Evolutionary conservation across 169 alveolate genomes (phyloP).

Genomic region (Plasmodium adleri): DNA sequence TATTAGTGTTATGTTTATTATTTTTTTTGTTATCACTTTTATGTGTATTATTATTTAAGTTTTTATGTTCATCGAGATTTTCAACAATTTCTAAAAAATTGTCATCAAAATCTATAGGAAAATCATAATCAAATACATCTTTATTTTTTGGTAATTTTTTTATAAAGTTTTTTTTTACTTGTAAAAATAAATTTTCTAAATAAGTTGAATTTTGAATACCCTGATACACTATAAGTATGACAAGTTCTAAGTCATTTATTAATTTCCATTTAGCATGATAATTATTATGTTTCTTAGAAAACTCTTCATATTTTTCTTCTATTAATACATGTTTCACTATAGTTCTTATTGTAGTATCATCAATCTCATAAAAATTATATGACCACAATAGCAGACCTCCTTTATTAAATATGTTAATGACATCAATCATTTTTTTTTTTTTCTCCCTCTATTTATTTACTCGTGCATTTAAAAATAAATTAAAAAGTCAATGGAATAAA

Average conservation of each 20-base stretch:
- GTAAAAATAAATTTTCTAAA: conserved; percentile 34
- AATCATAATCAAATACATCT: conserved; percentile 15
- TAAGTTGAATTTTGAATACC: conserved; percentile 67
- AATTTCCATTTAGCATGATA: conserved; percentile 54
- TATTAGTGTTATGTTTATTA: not conserved
- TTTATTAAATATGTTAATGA: conserved; percentile 53
- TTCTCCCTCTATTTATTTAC: not conserved
- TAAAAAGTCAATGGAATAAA: conserved; percentile 3
- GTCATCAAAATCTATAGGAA: conserved; percentile 50
- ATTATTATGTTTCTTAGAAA: conserved; percentile 46
- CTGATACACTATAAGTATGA: conserved; percentile 51
- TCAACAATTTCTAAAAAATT: conserved; percentile 59
- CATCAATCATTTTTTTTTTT: conserved; percentile 65
- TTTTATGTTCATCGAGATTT: conserved; percentile 12
- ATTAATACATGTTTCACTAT: conserved; percentile 44
- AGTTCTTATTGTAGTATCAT: conserved; percentile 40
- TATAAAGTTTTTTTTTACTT: conserved; percentile 51
- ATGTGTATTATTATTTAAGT: not conserved
- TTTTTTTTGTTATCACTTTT: not conserved
- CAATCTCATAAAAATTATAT: conserved; percentile 63
- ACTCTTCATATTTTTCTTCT: conserved; percentile 50
- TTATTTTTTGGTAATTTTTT: conserved; percentile 34
- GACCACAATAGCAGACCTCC: conserved; percentile 77
- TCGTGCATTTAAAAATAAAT: not conserved
- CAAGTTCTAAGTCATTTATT: conserved; percentile 63